Conservation (phyloP, 208 protist species). For the Acanthamoeba royreba region DNA sequence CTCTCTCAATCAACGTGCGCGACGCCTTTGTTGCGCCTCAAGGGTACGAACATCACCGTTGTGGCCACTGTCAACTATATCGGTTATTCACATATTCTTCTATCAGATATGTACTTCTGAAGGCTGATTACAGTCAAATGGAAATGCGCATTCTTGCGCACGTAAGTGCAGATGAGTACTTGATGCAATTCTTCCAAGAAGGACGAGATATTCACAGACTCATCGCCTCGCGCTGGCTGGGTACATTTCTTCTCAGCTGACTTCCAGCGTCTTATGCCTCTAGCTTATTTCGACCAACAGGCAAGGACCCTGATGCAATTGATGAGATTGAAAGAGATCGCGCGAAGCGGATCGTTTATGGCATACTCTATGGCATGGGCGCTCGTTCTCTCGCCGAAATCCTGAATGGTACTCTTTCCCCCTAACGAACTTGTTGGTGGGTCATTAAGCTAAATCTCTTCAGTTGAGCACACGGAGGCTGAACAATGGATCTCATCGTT, state of each 20-base stretch:
- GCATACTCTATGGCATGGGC: slow-evolving; percentile 41
- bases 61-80: not conserved
- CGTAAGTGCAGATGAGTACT: not conserved
- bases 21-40: slow-evolving; percentile 13
- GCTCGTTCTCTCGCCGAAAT: not conserved
- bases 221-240: slow-evolving; percentile 16
- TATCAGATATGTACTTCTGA: not conserved
- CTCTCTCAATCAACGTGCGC: not conserved
- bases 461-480: not conserved
- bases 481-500: not conserved
- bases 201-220: slow-evolving; percentile 20
- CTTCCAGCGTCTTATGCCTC: no score
- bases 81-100: not conserved
- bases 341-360: slow-evolving; percentile 20
- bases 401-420: not conserved
- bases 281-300: no score
- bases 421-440: no score
- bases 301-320: not conserved
- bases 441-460: no score
- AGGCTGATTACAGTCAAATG: slow-evolving; percentile 41
- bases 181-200: slow-evolving; percentile 18
- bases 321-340: not conserved
- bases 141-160: slow-evolving; percentile 49
- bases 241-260: no score
- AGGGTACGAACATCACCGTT: not conserved